phyloP scores from a whole-genome alignment of 495 filamentous ascomycete genomes.

The Tuber melanosporum region DNA sequence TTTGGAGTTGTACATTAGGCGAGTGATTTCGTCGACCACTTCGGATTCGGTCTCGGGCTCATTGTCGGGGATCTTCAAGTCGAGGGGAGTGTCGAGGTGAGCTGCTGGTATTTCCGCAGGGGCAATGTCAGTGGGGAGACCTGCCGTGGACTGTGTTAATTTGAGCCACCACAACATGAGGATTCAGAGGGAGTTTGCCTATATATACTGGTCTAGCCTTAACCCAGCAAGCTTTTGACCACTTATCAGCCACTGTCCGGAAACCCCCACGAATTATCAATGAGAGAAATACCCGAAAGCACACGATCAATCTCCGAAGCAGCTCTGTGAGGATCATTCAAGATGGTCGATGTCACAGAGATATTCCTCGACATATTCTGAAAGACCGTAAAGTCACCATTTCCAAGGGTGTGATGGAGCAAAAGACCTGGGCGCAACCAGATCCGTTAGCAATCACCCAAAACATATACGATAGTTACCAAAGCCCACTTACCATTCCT shows the following conservation, averaged over 20 bases:
- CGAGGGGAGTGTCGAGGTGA: slow-evolving; percentile 61
- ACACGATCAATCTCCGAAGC: slow-evolving; percentile 71
- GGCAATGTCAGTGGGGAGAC: slow-evolving; percentile 76
- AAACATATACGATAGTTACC: slow-evolving; percentile 7
- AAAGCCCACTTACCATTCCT: slow-evolving; percentile 45
- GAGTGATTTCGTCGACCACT: slow-evolving; percentile 70
- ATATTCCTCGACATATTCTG: slow-evolving; percentile 67
- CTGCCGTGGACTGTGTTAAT: slow-evolving; percentile 9
- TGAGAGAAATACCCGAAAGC: slow-evolving; percentile 46
- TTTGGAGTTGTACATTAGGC: slow-evolving; percentile 68
- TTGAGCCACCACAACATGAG: neutral
- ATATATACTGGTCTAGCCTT: slow-evolving; percentile 75
- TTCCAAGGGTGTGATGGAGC: slow-evolving; percentile 91
- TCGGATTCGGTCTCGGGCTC: slow-evolving; percentile 71
- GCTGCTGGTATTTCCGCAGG: slow-evolving; percentile 69
- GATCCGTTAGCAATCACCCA: neutral
- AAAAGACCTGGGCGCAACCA: slow-evolving; percentile 45
- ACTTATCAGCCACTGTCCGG: neutral
- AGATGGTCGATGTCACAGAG: slow-evolving; percentile 60
- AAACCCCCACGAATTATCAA: neutral
- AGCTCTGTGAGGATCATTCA: slow-evolving; percentile 63
- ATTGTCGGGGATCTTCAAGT: slow-evolving; percentile 59
- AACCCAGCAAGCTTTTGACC: slow-evolving; percentile 61
- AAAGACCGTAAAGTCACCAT: slow-evolving; percentile 85
- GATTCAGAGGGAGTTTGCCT: slow-evolving; percentile 39